Conservation (phyloP, 441 rosid species). For the Euphorbia corollata region DNA sequence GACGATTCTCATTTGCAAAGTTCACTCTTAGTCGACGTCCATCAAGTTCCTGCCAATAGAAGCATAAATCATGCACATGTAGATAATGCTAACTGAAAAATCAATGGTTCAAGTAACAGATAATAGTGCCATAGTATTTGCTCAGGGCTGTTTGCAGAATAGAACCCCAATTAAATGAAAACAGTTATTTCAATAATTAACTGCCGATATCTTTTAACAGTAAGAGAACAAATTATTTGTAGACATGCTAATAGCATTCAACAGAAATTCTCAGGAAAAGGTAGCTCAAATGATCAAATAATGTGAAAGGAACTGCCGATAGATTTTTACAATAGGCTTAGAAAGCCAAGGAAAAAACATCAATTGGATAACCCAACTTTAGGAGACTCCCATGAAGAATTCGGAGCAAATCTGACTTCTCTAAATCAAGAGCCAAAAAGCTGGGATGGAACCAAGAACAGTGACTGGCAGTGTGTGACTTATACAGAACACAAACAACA, state of each 20-base stretch:
- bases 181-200: background rate
- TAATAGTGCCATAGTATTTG: background rate
- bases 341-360: background rate
- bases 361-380: background rate
- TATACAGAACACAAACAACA: background rate
- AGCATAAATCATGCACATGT: background rate
- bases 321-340: background rate
- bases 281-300: background rate
- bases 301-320: background rate
- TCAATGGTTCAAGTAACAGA: background rate
- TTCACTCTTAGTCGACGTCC: conserved; percentile 70
- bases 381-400: background rate
- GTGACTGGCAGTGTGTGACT: background rate
- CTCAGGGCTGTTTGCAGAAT: background rate
- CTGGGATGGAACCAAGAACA: background rate
- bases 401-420: background rate
- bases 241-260: background rate
- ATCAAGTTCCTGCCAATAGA: conserved; percentile 47
- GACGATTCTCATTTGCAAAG: conserved; percentile 63
- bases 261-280: background rate
- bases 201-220: background rate
- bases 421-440: background rate
- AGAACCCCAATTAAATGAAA: background rate
- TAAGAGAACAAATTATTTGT: background rate
- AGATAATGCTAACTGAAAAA: background rate